Evolutionary conservation across 2,329 filamentous ascomycete species (phyloP), one percentile per base, ranked within the genome.

Genomic region (Colletotrichum navitas): DNA sequence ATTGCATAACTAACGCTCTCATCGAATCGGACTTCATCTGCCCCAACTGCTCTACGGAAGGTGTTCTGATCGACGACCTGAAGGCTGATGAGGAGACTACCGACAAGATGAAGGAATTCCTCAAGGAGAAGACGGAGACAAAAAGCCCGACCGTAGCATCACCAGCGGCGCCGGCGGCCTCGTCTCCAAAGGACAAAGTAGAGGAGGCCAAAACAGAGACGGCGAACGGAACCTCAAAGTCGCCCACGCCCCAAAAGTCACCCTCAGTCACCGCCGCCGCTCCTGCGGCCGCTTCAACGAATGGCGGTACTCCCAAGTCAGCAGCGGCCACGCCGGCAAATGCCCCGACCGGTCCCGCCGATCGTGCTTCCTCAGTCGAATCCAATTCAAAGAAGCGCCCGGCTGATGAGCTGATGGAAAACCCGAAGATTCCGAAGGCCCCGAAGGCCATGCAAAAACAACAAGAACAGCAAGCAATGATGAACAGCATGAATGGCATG

Each of bases 1-100:
- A 98, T 82, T 99, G 96, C 92, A 98, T 99, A 85, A 97, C 96
- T 82, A 97, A 97, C 89, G 94, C 95, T 84, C 91, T 99, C 83
- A 95, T 98, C 84, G 95, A 98, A 87, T 96, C 93, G 89, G 96
- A 99, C 88, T 94, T 99, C 84, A 88, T 95, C 83, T 99, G 96
- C 83, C 96, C 96, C 75, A 92, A 91, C 76, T 99, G 96, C 86
- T 90, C 93, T 83, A 93, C 92, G 74, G 94, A 97, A 80, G 94
- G 94, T 79, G 94, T 98, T 75, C 87, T 98, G 78, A 93, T 98
- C 84, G 95, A 98, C 87, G 93, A 97, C 83, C 89, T 99, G 76
- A 90, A 91, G 79, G 84, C 91, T 74, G 94, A 98, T 83, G 92
- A 94, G 75, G 94, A 96, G 76, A 89, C 91, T 73, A 89, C 90